Conservation (phyloP, 345 rosid genomes). For the Eucalyptus viminalis region DNA sequence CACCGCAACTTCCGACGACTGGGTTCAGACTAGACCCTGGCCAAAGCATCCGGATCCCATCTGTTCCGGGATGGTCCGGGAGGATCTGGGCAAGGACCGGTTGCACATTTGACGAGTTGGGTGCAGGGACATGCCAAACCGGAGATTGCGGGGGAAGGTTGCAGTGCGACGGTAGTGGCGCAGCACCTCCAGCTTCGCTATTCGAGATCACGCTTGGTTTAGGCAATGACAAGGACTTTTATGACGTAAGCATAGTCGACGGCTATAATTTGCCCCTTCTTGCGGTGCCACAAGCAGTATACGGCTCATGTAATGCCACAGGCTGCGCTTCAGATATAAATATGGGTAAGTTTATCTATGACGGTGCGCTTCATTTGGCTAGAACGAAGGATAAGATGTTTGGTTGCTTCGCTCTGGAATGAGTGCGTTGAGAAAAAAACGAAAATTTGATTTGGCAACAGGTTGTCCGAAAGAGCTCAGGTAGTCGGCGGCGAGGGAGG, state of each 20-base stretch:
- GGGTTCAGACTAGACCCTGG: slow-evolving; percentile 64
- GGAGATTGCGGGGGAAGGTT: slow-evolving; percentile 82
- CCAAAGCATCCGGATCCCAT: slow-evolving; percentile 34
- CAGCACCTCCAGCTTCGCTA: slow-evolving; percentile 74
- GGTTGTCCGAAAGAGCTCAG: slow-evolving; percentile 96
- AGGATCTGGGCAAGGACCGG: slow-evolving; percentile 90
- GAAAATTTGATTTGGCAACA: neutral
- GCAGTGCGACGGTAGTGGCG: slow-evolving; percentile 65
- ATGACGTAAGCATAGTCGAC: slow-evolving; percentile 76
- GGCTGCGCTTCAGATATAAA: slow-evolving; percentile 66
- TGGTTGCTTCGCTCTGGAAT: neutral
- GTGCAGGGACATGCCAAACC: slow-evolving; percentile 56
- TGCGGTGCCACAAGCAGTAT: slow-evolving; percentile 49
- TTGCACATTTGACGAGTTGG: slow-evolving; percentile 51
- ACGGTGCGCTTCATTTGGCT: neutral
- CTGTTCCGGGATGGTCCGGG: slow-evolving; percentile 78
- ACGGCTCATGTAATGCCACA: slow-evolving; percentile 67
- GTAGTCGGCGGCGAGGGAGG: slow-evolving; percentile 42
- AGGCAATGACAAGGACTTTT: slow-evolving; percentile 46
- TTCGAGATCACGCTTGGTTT: slow-evolving; percentile 68
- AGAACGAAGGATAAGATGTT: neutral
- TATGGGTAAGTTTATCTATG: slow-evolving; percentile 22
- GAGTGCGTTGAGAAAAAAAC: neutral
- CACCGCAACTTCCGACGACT: slow-evolving; percentile 52
- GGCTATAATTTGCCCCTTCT: slow-evolving; percentile 83